Conservation (phyloP, 2,329 filamentous ascomycete species). For the Thermothelomyces thermophilus region DNA sequence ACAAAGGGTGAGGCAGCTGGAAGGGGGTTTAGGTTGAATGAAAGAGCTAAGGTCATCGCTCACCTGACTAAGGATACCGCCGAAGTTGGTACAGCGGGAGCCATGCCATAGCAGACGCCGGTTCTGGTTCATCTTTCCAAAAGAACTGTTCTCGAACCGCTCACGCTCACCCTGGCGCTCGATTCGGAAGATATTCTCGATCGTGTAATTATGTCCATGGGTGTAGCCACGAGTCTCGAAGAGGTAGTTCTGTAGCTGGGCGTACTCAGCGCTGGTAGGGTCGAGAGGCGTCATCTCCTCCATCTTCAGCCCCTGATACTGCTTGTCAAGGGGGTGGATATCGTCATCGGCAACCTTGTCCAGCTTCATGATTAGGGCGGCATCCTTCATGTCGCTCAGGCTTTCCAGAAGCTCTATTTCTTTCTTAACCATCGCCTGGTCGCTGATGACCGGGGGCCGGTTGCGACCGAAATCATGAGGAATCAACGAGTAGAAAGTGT, state of each 20-base stretch:
- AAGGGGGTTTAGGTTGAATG: not conserved
- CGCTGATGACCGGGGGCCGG: constrained; percentile 61
- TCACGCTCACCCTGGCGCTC: constrained; percentile 65
- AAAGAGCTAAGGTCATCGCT: not conserved
- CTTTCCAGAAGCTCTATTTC: constrained; percentile 77
- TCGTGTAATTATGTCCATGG: constrained; percentile 52
- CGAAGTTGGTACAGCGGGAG: constrained; percentile 75
- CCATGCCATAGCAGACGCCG: constrained; percentile 83
- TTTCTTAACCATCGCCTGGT: constrained; percentile 53
- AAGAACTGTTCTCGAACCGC: constrained; percentile 56
- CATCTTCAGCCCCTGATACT: constrained; percentile 64
- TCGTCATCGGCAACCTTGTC: constrained; percentile 44
- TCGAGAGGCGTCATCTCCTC: constrained; percentile 70
- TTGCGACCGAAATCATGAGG: constrained; percentile 74
- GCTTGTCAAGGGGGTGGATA: constrained; percentile 62
- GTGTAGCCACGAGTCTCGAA: constrained; percentile 58
- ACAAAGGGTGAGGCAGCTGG: not conserved
- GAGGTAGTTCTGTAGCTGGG: constrained; percentile 60
- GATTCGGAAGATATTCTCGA: constrained; percentile 77
- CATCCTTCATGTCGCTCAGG: constrained; percentile 78
- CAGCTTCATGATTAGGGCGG: constrained; percentile 68
- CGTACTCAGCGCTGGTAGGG: constrained; percentile 54
- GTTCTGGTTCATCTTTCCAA: constrained; percentile 48
- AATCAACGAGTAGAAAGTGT: constrained; percentile 73
- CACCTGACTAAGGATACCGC: constrained; percentile 71